These are phyloP conservation scores for Sphaerosporella brunnea DNA, from an alignment of 495 filamentous ascomycete genomes.

Conservation along the genomic window DNA sequence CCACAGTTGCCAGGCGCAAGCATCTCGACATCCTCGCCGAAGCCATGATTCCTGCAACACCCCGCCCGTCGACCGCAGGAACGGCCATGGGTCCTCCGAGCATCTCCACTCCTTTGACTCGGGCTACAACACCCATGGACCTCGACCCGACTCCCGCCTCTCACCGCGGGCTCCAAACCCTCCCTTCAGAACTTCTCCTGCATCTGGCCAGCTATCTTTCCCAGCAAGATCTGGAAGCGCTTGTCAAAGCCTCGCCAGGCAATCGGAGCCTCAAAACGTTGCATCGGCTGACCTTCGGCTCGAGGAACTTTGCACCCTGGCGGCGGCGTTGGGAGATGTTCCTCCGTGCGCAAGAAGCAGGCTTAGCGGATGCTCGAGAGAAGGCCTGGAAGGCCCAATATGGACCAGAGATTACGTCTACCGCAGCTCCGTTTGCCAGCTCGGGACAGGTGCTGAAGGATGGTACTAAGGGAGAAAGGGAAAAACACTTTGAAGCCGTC, in stretches of 20 bases:
- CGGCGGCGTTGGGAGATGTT: background rate
- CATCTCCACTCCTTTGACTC: no score
- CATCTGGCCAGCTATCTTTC: background rate
- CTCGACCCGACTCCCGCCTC: background rate
- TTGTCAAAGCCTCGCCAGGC: background rate
- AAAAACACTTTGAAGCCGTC: background rate
- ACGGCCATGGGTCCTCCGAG: no score
- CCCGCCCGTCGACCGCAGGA: no score
- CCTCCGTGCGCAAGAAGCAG: background rate
- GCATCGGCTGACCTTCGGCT: background rate
- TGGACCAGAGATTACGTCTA: background rate
- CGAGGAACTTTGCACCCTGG: background rate
- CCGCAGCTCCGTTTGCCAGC: background rate
- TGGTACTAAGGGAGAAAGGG: background rate
- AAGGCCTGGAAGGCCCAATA: background rate
- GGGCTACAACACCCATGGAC: no score
- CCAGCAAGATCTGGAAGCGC: background rate
- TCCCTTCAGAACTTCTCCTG: slow-evolving; percentile 2
- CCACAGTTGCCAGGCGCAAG: no score
- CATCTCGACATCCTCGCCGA: no score
- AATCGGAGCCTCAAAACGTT: background rate
- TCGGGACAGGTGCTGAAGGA: background rate
- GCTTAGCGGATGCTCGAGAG: background rate
- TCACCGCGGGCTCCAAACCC: background rate
- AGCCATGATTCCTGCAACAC: no score